These are phyloP conservation scores for Chytriomyces hyalinus DNA, from an alignment of 192 early-diverging fungal species.

Conservation along the genomic window DNA sequence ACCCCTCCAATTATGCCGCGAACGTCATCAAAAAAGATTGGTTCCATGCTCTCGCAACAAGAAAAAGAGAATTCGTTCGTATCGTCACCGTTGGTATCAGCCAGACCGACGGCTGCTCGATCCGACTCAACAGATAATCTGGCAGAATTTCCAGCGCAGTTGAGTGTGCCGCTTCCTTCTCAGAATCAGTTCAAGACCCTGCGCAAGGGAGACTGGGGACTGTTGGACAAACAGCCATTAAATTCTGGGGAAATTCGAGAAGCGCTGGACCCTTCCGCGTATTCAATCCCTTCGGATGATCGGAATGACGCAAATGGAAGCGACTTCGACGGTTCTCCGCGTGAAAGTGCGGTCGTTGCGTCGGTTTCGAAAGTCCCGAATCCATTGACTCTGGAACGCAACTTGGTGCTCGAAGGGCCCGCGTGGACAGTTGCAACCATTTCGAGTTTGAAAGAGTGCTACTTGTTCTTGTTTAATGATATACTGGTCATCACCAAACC, in stretches of 20 bases:
- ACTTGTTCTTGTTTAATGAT: constrained; percentile 23
- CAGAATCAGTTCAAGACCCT: not conserved
- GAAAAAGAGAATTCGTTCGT: not conserved
- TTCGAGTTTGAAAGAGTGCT: constrained; percentile 28
- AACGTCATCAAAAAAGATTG: not conserved
- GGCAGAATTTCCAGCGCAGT: not conserved
- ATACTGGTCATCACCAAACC: constrained; percentile 29
- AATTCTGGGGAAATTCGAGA: no score
- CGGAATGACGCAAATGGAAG: no score
- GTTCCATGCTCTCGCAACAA: not conserved
- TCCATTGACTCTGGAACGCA: not conserved
- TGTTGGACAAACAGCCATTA: no score
- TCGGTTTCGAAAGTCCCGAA: not conserved
- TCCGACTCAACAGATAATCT: no score
- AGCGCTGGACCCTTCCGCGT: no score
- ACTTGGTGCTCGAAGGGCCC: constrained; percentile 15
- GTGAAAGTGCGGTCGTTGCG: no score
- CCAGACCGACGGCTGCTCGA: not conserved
- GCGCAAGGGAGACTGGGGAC: not conserved
- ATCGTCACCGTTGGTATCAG: not conserved
- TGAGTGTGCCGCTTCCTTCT: not conserved
- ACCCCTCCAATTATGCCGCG: not conserved
- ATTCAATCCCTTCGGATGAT: no score
- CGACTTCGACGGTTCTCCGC: no score
- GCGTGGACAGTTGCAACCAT: constrained; percentile 24